A percentile compares a stretch with the other conserved stretches of the same genome.
phyloP scores from a whole-genome alignment of 2,329 filamentous ascomycete genomes.

The Xylariaceae sp. region DNA sequence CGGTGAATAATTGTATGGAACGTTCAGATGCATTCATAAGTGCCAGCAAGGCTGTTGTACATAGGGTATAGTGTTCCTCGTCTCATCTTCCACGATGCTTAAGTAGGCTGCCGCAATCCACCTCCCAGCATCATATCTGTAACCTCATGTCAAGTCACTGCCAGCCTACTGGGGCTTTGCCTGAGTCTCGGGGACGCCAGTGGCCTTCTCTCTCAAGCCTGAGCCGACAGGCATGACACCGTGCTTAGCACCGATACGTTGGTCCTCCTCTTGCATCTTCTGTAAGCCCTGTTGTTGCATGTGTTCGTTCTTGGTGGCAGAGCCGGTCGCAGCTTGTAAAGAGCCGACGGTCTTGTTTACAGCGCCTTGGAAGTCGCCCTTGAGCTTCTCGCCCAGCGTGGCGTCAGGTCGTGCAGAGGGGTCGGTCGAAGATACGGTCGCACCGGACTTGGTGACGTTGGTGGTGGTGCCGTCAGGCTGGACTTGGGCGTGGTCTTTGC shows the following conservation, averaged over 20 bases:
- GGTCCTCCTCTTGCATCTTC: conserved; percentile 27
- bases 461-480: neutral
- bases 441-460: conserved; percentile 16
- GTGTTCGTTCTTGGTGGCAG: conserved; percentile 18
- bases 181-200: neutral
- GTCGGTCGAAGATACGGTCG: conserved; percentile 18
- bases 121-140: too few species aligned
- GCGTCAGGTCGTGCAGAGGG: conserved; percentile 20
- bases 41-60: too few species aligned
- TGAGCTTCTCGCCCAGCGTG: conserved; percentile 24
- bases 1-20: too few species aligned
- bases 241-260: conserved; percentile 23
- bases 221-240: conserved; percentile 24
- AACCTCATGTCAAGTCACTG: too few species aligned
- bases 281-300: conserved; percentile 22
- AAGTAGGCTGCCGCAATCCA: too few species aligned
- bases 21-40: too few species aligned
- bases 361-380: conserved; percentile 24
- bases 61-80: too few species aligned
- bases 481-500: neutral
- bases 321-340: conserved; percentile 21
- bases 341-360: conserved; percentile 21
- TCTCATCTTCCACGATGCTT: too few species aligned
- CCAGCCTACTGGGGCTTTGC: too few species aligned
- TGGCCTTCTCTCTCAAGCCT: conserved; percentile 1